Evolutionary conservation across 1,139 yeast species (phyloP).

Genomic region (Sugiyamaella sp.): DNA sequence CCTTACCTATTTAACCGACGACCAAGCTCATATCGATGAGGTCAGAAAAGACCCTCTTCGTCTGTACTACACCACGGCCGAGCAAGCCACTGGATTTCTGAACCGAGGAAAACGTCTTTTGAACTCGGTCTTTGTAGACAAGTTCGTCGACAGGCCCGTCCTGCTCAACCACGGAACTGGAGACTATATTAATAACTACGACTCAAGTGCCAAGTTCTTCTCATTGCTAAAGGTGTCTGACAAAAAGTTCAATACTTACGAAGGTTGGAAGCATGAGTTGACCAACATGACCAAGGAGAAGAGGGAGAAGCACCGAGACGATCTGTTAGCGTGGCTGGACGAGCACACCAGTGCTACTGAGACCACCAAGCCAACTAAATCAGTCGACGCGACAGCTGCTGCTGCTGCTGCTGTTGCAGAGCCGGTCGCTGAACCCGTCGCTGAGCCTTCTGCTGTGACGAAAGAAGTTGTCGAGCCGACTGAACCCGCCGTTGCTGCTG

Average conservation of each 20-base stretch:
- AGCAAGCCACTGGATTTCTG: constrained; percentile 66
- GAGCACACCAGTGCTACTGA: too few species aligned
- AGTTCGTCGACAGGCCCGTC: constrained; percentile 52
- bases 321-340: constrained; percentile 49
- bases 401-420: constrained; percentile 11
- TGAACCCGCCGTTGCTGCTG: constrained; percentile 4
- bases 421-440: not conserved
- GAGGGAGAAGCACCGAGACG: constrained; percentile 43
- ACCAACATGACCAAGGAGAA: constrained; percentile 49
- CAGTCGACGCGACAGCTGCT: not conserved
- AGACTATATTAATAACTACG: constrained; percentile 59
- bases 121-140: constrained; percentile 48
- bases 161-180: constrained; percentile 58
- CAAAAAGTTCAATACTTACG: constrained; percentile 43
- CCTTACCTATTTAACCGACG: constrained; percentile 58
- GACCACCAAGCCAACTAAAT: too few species aligned
- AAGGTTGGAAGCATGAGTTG: constrained; percentile 43
- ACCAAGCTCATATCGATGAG: constrained; percentile 41
- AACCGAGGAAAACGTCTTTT: constrained; percentile 60
- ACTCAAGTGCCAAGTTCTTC: constrained; percentile 55
- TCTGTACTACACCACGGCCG: constrained; percentile 51
- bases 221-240: constrained; percentile 43
- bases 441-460: not conserved
- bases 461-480: too few species aligned
- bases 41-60: constrained; percentile 37